Evolutionary conservation across 2,329 filamentous ascomycete species (phyloP), one percentile per base, ranked within the genome.

Genomic region (Talaromyces islandicus): DNA sequence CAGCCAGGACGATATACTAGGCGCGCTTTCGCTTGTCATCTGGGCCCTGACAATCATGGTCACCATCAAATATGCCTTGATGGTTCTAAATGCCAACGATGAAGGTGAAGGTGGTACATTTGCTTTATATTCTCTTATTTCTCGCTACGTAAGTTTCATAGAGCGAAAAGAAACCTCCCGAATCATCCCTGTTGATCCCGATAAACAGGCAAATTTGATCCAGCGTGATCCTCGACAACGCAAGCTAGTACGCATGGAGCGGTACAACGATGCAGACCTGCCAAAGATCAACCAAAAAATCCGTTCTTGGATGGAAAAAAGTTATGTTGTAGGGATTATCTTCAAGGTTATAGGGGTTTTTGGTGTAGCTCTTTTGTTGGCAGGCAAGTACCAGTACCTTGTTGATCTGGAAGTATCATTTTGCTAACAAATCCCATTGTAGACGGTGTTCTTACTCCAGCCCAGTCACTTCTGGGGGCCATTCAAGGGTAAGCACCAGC

Each of bases 91-190:
- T 52, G 82, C 82, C 29, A 81, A 85, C 67, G 80, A 85, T 60
- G 80, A 84, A 65, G 83, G 83, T 25, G 82, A 85, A 65, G 83
- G 83, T 10, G 82, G 82, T 3, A 84, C 82, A 0, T 85, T 85
- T 68, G 78, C 76, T 24, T 77, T 78, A 9, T 84, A 83, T 65
- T 81, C 80, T 0, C 71, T 85, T 17, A 73, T 85, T 3, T 80
- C 78, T 21, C 70, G 79, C 67, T 83, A 82, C 69, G 81, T 80
- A 69, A 60, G 68, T 64, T 29, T 27, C 25, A 27, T n/a, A 27
- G 25, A 27, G 25, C n/a, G 25, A 3, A 27, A 27, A 27, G 25
- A 3, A 27, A 3, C 3, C 25, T 27, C 6, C 6, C 6, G 25
- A 3, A 27, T 6, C 25, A 27, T 27, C 3, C 25, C 25, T 27